phyloP scores from a whole-genome alignment of 768 basidiomycete genomes.

The Terana coerulea region DNA sequence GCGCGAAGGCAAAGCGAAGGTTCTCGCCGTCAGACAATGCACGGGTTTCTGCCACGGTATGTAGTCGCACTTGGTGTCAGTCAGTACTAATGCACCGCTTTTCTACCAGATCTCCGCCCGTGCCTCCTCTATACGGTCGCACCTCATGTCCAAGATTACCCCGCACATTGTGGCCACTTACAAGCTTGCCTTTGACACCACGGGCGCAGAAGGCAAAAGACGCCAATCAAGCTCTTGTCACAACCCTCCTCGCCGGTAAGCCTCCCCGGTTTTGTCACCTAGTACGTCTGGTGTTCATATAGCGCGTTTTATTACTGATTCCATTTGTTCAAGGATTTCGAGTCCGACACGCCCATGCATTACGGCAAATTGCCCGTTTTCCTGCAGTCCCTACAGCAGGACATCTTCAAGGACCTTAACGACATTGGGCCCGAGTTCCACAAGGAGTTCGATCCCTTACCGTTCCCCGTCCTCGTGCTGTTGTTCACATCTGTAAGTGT shows the following conservation, averaged over 20 bases:
- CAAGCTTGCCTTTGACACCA: background rate
- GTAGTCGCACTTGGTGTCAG: background rate
- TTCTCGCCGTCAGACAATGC: background rate
- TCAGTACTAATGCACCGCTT: background rate
- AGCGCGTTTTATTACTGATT: background rate
- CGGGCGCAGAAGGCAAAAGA: no score
- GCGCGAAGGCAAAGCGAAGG: background rate
- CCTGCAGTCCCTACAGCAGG: background rate
- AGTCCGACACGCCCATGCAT: background rate
- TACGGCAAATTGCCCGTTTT: background rate
- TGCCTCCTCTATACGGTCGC: background rate
- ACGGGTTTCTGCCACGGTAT: background rate
- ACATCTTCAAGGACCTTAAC: background rate
- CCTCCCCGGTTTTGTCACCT: background rate
- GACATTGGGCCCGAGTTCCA: background rate
- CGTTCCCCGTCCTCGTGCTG: background rate
- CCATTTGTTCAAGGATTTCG: background rate
- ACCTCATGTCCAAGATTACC: background rate
- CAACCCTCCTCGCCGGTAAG: background rate
- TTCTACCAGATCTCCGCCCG: background rate
- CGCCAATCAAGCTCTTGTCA: background rate
- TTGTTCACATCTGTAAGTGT: slow-evolving; percentile 1
- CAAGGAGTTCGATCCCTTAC: background rate
- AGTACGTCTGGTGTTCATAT: background rate
- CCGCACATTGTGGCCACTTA: background rate